Conservation (phyloP, 371 early-diverging fungal genomes). For the Phascolomyces articulosus region DNA sequence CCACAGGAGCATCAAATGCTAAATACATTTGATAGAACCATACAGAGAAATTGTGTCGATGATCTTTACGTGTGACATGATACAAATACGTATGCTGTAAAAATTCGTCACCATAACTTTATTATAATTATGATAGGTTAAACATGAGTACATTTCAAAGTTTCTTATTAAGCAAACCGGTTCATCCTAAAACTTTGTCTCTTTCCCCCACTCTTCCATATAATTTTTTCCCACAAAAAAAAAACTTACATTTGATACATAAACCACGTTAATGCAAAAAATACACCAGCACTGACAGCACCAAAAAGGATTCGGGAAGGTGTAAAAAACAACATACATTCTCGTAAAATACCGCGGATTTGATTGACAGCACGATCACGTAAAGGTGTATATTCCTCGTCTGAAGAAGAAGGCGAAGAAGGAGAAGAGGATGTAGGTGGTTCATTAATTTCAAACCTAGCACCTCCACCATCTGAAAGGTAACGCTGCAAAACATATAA, state of each 20-base stretch:
- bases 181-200: no score
- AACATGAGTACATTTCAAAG: no score
- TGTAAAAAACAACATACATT: constrained; percentile 40
- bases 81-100: constrained; percentile 92
- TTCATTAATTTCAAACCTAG: not conserved
- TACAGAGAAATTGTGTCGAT: constrained; percentile 97
- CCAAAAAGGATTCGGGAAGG: constrained; percentile 74
- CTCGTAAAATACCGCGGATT: not conserved
- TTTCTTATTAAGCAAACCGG: no score
- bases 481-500: constrained; percentile 20
- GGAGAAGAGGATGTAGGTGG: not conserved
- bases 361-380: not conserved
- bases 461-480: constrained; percentile 8
- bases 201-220: no score
- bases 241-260: constrained; percentile 74
- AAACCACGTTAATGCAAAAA: constrained; percentile 65
- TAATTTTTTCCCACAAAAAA: no score
- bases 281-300: constrained; percentile 67
- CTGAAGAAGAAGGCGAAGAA: not conserved
- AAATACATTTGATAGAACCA: constrained; percentile 96
- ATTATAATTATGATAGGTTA: not conserved
- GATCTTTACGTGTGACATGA: constrained; percentile 94
- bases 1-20: constrained; percentile 49
- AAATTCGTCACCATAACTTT: constrained; percentile 85
- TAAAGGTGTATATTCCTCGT: not conserved